Base-by-base conservation (phyloP, 169 alveolate species). In the Neospora caninum region DNA sequence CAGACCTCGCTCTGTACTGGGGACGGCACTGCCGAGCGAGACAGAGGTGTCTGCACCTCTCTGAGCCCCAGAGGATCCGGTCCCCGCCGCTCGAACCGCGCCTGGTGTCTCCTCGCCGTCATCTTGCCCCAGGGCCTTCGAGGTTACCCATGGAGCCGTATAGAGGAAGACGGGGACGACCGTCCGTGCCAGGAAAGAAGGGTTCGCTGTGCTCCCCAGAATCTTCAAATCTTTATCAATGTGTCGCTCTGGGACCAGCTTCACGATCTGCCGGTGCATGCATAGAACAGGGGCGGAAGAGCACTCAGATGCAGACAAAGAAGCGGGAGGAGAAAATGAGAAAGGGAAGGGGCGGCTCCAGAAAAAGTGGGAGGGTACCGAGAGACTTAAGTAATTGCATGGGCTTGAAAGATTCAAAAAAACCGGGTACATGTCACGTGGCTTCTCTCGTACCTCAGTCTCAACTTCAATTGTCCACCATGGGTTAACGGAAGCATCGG, bases 381-480 rank as follows among this genome's bases (percentile, higher is more conserved):
- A 49, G 18, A 49, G 18, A 1, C 13, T 49, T 1, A 49, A 22
- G 58, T 49, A 13, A 0, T 13, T 13, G 18, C 18, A 49, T 0
- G 27, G 9, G 0, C 27, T 49, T 22, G 6, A 0, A 49, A 13
- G 18, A 49, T 0, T 1, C 58, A 22, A 22, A 1, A 49, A 49
- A 49, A n/a, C 0, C 27, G 0, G 27, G 27, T 49, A 0, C 27
- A 49, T 49, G 9, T 49, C 58, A 49, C 58, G 31, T 25, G 0
- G 34, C 78, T 64, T 64, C 9, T 29, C 36, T 29, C 87, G 43
- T 64, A 92, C 94, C 94, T 92, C 92, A 36, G 86, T 88, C 92
- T 92, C 94, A 0, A 92, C 94, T 18, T 83, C 91, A 42, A 92
- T 41, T 1, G 87, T 58, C 94, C 94, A 92, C 92, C 91, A 83